Evolutionary conservation across 2,329 filamentous ascomycete species (phyloP).

Genomic region (Colletotrichum endophyticum): DNA sequence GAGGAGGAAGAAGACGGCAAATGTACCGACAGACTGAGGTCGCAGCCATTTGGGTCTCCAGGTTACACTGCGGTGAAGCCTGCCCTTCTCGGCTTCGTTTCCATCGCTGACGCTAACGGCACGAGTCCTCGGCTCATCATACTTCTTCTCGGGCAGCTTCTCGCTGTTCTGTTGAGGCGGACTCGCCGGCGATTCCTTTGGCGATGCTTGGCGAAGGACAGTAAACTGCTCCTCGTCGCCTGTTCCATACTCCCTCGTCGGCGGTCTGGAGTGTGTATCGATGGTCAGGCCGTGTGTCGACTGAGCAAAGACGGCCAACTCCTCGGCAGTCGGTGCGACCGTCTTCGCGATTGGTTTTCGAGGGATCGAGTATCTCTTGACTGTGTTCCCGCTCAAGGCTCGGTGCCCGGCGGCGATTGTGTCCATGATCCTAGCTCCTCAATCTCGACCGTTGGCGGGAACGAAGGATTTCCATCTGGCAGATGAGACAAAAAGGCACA

Average conservation of each 20-base stretch:
- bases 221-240: background rate
- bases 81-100: background rate
- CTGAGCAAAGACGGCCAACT: background rate
- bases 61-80: background rate
- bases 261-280: background rate
- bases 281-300: background rate
- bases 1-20: background rate
- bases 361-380: background rate
- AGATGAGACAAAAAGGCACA: background rate
- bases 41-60: conserved; percentile 6
- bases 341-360: background rate
- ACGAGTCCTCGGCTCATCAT: background rate
- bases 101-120: background rate
- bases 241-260: background rate
- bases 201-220: background rate
- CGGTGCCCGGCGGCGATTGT: background rate
- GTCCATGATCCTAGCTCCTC: background rate
- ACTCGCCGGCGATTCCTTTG: background rate
- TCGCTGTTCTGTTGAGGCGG: background rate
- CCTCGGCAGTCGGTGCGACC: no score
- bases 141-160: background rate
- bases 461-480: background rate
- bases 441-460: background rate
- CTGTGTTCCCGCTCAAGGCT: background rate
- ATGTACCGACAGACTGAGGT: background rate